Percentiles rank a stretch among this genome's conserved stretches.
Evolutionary conservation across 2,329 filamentous ascomycete species (phyloP).

Genomic region (Nannizzia gypsea): DNA sequence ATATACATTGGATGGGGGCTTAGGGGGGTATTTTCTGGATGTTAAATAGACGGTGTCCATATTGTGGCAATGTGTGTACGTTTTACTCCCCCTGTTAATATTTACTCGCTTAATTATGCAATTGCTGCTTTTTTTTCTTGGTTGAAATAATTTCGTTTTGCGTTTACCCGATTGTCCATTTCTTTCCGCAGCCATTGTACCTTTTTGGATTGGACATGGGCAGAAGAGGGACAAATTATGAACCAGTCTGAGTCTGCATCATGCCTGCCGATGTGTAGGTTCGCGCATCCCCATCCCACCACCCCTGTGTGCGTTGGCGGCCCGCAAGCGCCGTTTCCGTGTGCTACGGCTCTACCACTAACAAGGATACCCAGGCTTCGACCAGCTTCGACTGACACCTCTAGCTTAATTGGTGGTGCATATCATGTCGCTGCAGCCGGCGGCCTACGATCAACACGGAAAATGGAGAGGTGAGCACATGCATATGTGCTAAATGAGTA

Average conservation of each 20-base stretch:
- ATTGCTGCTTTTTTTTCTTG: neutral
- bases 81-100: neutral
- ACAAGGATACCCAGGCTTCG: neutral
- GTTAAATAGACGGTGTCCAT: neutral
- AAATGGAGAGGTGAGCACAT: neutral
- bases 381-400: neutral
- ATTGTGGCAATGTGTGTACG: neutral
- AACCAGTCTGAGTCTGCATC: neutral
- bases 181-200: neutral
- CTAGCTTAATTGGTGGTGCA: neutral
- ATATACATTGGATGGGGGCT: neutral
- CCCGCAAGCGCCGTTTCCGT: neutral
- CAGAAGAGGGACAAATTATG: neutral
- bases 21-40: neutral
- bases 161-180: neutral
- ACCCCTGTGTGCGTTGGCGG: neutral
- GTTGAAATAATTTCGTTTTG: neutral
- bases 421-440: neutral
- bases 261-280: neutral
- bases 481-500: neutral
- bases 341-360: neutral
- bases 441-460: neutral
- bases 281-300: neutral
- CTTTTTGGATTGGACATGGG: neutral
- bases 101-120: slow-evolving; percentile 1